Conservation (phyloP, 106 monocot species). For the Apostasia shenzhenica region DNA sequence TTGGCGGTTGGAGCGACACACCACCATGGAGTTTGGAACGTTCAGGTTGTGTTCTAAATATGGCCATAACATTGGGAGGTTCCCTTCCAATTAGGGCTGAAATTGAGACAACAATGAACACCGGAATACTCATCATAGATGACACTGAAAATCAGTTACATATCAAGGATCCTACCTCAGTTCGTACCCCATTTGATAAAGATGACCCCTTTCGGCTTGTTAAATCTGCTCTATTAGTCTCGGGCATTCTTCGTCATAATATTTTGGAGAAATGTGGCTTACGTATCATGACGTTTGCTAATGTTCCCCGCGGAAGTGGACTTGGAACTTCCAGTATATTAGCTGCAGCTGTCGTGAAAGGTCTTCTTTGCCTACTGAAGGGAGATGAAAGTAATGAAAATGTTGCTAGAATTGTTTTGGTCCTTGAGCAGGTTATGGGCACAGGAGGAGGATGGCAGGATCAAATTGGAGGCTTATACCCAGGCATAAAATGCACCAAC, state of each 20-base stretch:
- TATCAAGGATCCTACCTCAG: slow-evolving; percentile 52
- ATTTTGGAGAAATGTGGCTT: slow-evolving; percentile 40
- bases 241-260: slow-evolving; percentile 41
- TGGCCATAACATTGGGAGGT: slow-evolving; percentile 75
- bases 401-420: slow-evolving; percentile 87
- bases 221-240: slow-evolving; percentile 79
- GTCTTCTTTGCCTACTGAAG: slow-evolving; percentile 70
- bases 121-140: slow-evolving; percentile 62
- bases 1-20: slow-evolving; percentile 98
- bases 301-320: slow-evolving; percentile 94
- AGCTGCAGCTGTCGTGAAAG: slow-evolving; percentile 93
- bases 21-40: slow-evolving; percentile 98
- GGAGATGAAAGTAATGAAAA: slow-evolving; percentile 83
- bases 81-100: slow-evolving; percentile 52
- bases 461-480: slow-evolving; percentile 93
- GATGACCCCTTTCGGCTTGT: slow-evolving; percentile 86
- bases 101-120: slow-evolving; percentile 48
- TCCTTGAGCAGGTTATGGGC: slow-evolving; percentile 91
- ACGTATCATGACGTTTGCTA: slow-evolving; percentile 67
- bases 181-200: slow-evolving; percentile 51
- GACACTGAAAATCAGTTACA: slow-evolving; percentile 51
- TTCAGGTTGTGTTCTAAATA: slow-evolving; percentile 91
- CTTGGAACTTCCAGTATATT: slow-evolving; percentile 96
- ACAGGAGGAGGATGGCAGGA: slow-evolving; percentile 99
- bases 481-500: slow-evolving; percentile 82